Base-by-base conservation (phyloP, 805 yeast species). In the Sugiyamaella chiloensis region DNA sequence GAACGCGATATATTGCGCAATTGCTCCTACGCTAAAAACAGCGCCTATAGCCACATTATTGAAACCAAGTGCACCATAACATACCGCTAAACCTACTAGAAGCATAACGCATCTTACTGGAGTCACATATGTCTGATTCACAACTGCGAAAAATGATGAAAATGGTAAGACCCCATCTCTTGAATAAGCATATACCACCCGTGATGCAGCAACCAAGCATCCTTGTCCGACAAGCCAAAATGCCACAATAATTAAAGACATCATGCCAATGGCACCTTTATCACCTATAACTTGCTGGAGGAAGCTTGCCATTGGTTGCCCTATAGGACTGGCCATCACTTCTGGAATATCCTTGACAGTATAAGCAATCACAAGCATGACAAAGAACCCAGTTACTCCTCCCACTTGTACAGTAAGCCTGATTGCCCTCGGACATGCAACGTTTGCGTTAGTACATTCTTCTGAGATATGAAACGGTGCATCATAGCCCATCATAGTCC, bases 381-480 rank as follows among this genome's bases (percentile, higher is more conserved):
- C 6, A 6, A 29, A 29, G 34, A 29, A 29, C 5, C 34, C 84
- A 46, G 79, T 58, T 7, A 68, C 24, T 35, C 83, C 83, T 40
- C 85, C 83, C 40, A 73, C 64, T 9, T 71, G 57, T 6, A 80
- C 70, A 12, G 84, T 79, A 60, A 79, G 61, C 19, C 78, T 76
- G 53, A 81, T 81, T 16, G 85, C 85, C 49, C 72, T 71, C 12
- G 87, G 87, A 5, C 82, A 80, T 3, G 83, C 85, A 8, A 68
- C 64, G 26, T 76, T 67, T 2, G 86, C 84, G 58, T 81, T 80
- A 41, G 80, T 65, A 54, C 82, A 76, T 57, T 83, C 88, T 64
- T 82, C 89, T 12, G 85, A 73, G 50, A 83, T 67, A 58, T 83
- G 87, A 68, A 81, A 83, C 0, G 87, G 84, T 20, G 85, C 78